Evolutionary conservation across 306 rosid genomes (phyloP).

Genomic region (Corylus avellana): DNA sequence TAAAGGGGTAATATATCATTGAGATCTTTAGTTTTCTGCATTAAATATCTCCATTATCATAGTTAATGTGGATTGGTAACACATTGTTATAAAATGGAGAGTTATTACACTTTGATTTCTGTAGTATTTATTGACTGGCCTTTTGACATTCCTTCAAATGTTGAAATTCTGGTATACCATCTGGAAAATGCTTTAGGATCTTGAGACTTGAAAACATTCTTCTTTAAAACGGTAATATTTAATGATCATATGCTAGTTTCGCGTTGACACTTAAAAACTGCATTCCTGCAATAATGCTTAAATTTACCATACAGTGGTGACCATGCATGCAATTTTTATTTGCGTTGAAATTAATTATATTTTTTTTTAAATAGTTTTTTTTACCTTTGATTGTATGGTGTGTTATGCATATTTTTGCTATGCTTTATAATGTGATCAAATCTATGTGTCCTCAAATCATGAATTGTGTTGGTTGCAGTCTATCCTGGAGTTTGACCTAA

Average conservation of each 20-base stretch:
- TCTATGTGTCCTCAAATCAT: not conserved
- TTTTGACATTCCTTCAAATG: not conserved
- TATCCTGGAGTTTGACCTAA: not conserved
- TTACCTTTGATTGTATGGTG: not conserved
- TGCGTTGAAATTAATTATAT: not conserved
- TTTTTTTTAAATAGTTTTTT: too few relatives aligned
- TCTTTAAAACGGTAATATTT: not conserved
- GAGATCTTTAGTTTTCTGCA: not conserved
- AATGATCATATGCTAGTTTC: not conserved
- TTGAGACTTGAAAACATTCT: not conserved
- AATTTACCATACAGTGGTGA: not conserved
- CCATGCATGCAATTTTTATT: not conserved
- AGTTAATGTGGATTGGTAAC: not conserved
- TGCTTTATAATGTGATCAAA: too few relatives aligned
- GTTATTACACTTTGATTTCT: not conserved
- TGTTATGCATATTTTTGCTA: not conserved
- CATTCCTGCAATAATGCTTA: not conserved
- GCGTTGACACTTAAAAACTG: not conserved
- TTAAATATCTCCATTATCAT: not conserved
- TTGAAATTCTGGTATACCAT: not conserved
- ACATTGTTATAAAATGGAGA: not conserved
- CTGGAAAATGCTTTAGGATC: not conserved
- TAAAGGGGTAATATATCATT: slow-evolving; percentile 70
- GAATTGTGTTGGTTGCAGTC: not conserved
- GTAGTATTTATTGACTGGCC: not conserved